Base-by-base conservation (phyloP, 179 eudicot species). In the Spinacia oleracea region DNA sequence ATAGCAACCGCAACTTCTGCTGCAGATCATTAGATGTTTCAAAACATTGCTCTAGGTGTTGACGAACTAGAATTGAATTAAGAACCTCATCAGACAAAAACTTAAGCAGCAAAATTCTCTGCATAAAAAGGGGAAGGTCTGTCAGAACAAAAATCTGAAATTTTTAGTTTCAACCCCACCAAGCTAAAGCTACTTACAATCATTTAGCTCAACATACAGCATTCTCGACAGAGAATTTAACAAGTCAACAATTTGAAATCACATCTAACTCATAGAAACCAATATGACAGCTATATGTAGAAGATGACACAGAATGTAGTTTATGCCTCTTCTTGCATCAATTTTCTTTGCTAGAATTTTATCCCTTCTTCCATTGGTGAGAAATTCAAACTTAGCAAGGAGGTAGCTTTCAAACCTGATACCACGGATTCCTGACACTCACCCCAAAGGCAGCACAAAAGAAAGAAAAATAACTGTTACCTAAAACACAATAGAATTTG, bases 51-150 rank as follows among this genome's bases (percentile, higher is more conserved):
- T 91, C 98, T 68, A 94, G 79, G 78, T 95, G 98, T 55, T 93
- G 92, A 59, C 90, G 93, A 51, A 95, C 62, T 55, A 85, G 71
- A 75, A 87, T 88, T 3, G 93, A 87, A 83, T 84, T 90, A 38
- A 95, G 83, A 62, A 87, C 87, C 84, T 91, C 98, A 74, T 95
- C 97, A 75, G 91, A 89, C 83, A 95, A 79, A 86, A 90, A 86
- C 78, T 91, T 93, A 67, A 95, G 76, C 55, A 95, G 90, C 65
- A 82, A 82, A 53, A 88, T 77, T 82, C 97, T 90, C 98, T 95
- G 97, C 91, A 89, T 68, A 81, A 77, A 65, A 45, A 70, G 15
- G 35, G 77, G 73, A 38, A 45, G 43, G 46, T 66, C 25, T 38
- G 38, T 67, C 45, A 72, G 56, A 43, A 53, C 55, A 58, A 55